Evolutionary conservation across 2,329 filamentous ascomycete species (phyloP).

Genomic region (Gliomastix tumulicola): DNA sequence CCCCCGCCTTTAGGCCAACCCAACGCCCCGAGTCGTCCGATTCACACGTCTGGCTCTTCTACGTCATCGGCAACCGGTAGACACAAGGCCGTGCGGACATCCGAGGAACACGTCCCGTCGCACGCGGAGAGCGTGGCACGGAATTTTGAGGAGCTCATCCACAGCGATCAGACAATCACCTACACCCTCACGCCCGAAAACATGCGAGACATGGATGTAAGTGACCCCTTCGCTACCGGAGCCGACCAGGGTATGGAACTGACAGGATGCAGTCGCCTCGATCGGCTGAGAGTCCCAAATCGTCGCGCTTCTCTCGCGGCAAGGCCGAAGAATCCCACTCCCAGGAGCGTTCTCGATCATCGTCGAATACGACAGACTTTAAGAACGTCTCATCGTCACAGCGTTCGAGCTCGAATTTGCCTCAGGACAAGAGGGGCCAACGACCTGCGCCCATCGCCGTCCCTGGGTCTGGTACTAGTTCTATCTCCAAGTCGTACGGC

Average conservation of each 20-base stretch:
- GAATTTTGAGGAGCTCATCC: constrained; percentile 73
- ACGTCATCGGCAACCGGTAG: constrained; percentile 42
- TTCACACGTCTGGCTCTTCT: constrained; percentile 44
- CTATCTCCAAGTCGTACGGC: neutral
- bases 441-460: constrained; percentile 4
- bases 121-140: constrained; percentile 53
- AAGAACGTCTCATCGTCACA: neutral
- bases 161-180: constrained; percentile 75
- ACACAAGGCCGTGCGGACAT: constrained; percentile 46
- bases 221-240: too few species aligned
- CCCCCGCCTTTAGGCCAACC: constrained; percentile 11
- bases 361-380: constrained; percentile 8
- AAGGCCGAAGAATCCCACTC: constrained; percentile 40
- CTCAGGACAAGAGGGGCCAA: too few species aligned
- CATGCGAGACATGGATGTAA: constrained; percentile 70
- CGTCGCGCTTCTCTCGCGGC: constrained; percentile 27
- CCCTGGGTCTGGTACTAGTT: neutral
- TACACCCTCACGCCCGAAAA: constrained; percentile 75
- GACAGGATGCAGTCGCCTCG: constrained; percentile 24
- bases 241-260: too few species aligned
- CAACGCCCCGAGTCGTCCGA: constrained; percentile 21
- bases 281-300: constrained; percentile 33
- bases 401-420: too few species aligned
- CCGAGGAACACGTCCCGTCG: constrained; percentile 46
- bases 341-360: constrained; percentile 36